Percentiles rank a stretch among this genome's conserved stretches.
Evolutionary conservation across 495 filamentous ascomycete genomes (phyloP).

Genomic region (Aspergillus sclerotioniger): DNA sequence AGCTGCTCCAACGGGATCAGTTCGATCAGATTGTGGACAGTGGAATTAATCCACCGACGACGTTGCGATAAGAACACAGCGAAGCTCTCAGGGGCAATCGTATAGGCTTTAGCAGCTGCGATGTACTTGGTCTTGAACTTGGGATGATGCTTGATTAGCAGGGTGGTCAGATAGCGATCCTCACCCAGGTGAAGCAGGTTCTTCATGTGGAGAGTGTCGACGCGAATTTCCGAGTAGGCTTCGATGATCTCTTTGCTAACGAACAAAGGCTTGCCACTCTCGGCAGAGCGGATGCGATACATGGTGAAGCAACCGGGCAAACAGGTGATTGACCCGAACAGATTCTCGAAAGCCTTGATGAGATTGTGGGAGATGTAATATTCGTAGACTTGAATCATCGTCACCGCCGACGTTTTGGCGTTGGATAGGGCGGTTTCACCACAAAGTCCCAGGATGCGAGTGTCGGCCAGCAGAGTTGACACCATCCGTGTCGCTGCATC

Average conservation of each 20-base stretch:
- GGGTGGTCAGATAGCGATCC: conserved; percentile 92
- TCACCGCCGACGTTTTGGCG: conserved; percentile 86
- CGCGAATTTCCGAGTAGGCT: conserved; percentile 82
- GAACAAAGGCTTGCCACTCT: conserved; percentile 92
- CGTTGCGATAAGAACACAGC: conserved; percentile 94
- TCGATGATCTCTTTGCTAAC: conserved; percentile 89
- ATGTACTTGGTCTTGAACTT: conserved; percentile 98
- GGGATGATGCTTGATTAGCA: conserved; percentile 88
- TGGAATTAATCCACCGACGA: conserved; percentile 99
- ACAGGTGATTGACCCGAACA: conserved; percentile 97
- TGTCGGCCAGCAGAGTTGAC: conserved; percentile 85
- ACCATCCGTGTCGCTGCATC: conserved; percentile 94
- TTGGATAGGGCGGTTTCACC: conserved; percentile 94
- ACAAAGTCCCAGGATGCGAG: conserved; percentile 86
- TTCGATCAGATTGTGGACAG: conserved; percentile 95
- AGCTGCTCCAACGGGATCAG: conserved; percentile 89
- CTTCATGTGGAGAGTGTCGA: conserved; percentile 99
- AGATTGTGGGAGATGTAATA: conserved; percentile 99
- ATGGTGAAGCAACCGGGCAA: conserved; percentile 97
- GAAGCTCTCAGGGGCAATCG: conserved; percentile 92
- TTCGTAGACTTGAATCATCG: conserved; percentile 99
- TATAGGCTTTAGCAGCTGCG: conserved; percentile 89
- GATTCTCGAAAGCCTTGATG: conserved; percentile 95
- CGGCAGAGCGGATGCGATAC: conserved; percentile 93
- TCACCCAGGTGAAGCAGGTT: conserved; percentile 90